These are phyloP conservation scores for Aspergillus neoniger DNA, from an alignment of 2,329 filamentous ascomycete species.

Conservation along the genomic window DNA sequence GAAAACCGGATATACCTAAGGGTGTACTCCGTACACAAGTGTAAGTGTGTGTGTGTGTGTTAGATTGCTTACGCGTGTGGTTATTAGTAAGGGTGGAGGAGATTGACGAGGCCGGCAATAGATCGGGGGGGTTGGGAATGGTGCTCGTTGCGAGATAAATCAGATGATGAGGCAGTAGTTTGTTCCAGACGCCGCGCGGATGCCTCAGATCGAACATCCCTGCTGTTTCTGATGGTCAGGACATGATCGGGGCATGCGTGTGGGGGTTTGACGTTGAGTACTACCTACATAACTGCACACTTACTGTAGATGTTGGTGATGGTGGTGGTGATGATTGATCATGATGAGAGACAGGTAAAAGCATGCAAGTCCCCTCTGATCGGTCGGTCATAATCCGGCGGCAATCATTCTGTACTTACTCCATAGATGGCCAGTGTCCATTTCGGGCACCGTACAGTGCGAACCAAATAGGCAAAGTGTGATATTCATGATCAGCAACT, in stretches of 20 bases:
- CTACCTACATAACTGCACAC: not conserved
- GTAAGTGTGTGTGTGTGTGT: not conserved
- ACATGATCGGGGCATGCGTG: not conserved
- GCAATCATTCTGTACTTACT: no score
- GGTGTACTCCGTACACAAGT: not conserved
- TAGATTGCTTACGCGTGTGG: no score
- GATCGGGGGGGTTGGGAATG: not conserved
- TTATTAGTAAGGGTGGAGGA: no score
- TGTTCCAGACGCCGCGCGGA: not conserved
- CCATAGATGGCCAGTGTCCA: not conserved
- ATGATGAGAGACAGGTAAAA: no score
- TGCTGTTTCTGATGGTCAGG: conserved; percentile 6
- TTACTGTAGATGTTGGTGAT: no score
- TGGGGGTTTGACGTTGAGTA: conserved; percentile 10
- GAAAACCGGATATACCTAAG: not conserved
- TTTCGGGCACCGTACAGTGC: not conserved
- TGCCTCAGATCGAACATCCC: conserved; percentile 1
- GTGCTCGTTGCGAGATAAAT: not conserved
- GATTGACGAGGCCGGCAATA: no score
- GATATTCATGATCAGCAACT: conserved; percentile 20
- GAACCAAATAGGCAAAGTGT: conserved; percentile 2
- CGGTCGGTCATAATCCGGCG: no score
- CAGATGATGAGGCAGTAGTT: not conserved
- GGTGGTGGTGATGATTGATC: no score
- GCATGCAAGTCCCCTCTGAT: no score